A percentile compares a stretch with the other conserved stretches of the same genome.
Evolutionary conservation across 768 basidiomycete species (phyloP).

Genomic region (Paxillus ammoniavirescens): DNA sequence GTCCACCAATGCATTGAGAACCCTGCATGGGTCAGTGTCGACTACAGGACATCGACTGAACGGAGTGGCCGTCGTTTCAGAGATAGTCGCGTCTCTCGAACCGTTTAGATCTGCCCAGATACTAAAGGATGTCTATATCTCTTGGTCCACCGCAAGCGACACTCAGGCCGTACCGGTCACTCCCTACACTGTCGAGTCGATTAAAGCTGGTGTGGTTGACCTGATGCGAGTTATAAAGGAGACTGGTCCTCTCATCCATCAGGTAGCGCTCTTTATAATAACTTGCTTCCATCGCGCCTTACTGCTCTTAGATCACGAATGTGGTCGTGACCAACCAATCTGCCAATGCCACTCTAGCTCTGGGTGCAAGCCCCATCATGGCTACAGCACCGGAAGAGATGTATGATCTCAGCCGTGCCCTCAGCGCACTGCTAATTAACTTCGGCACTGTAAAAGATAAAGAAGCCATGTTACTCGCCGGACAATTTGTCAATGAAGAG

Average conservation of each 20-base stretch:
- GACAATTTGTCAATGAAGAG: constrained; percentile 63
- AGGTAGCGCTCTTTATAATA: constrained; percentile 40
- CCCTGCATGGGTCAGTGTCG: constrained; percentile 70
- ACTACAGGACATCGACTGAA: constrained; percentile 57
- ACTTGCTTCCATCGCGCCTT: background rate
- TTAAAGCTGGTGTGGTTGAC: constrained; percentile 44
- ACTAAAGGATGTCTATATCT: constrained; percentile 41
- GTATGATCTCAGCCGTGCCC: constrained; percentile 66
- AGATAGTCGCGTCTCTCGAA: constrained; percentile 66
- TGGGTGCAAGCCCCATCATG: constrained; percentile 94
- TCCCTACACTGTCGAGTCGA: constrained; percentile 28
- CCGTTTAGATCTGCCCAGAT: constrained; percentile 52
- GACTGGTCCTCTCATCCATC: constrained; percentile 74
- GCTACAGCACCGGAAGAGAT: constrained; percentile 82
- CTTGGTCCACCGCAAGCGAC: constrained; percentile 14
- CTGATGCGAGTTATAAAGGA: constrained; percentile 53
- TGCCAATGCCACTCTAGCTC: constrained; percentile 84
- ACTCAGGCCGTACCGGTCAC: background rate
- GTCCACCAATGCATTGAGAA: constrained; percentile 68
- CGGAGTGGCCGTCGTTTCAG: constrained; percentile 88
- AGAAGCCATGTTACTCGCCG: constrained; percentile 75
- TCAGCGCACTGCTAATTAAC: constrained; percentile 76
- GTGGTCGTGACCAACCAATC: constrained; percentile 86
- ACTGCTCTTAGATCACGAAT: constrained; percentile 71
- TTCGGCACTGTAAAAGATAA: constrained; percentile 77